Base-by-base conservation (phyloP, 331 rosid species). In the Arachis monticola region DNA sequence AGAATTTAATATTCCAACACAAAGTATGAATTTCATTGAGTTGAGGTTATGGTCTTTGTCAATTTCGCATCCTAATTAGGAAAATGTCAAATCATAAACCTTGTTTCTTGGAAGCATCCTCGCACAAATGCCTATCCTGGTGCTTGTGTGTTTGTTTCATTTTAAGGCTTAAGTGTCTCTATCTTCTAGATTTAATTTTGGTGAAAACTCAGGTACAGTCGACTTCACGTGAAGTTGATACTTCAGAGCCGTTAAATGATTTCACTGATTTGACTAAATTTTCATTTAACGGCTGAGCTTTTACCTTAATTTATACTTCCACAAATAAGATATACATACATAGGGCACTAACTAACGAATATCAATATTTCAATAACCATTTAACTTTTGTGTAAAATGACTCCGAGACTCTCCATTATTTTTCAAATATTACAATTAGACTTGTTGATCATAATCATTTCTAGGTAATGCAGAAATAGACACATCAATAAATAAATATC, bases 101-200 rank as follows among this genome's bases (percentile, higher is more conserved):
- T 30, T 50, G 41, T 61, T 74, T 68, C 76, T 32, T 10, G 67
- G 80, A 80, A 80, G 67, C 14, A 52, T 32, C 72, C 3, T 47
- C 10, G 59, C 38, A 31, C 38, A 5, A 2, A 14, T 14, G 13
- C 41, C 6, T 10, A 50, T 62, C 30, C 30, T 27, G 30, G 22
- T 32, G 14, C 61, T 48, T 0, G 5, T 57, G 41, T 7, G 3
- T 35, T 35, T 35, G 40, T 31, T 60, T 56, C 13, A 2, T 60
- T 60, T 60, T 30, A 30, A 31, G 64, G 11, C n/a, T 58, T 22
- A 17, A 17, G 0, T 8, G 64, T 30, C 63, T 58, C 12, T 42
- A 60, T 60, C 64, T 60, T 60, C 64, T 60, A 60, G 42, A 60
- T 30, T 60, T 60, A 60, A 17, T 17, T 17, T 17, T 17, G 22